Conservation (phyloP, 2,329 filamentous ascomycete genomes). For the Exophiala sp. region DNA sequence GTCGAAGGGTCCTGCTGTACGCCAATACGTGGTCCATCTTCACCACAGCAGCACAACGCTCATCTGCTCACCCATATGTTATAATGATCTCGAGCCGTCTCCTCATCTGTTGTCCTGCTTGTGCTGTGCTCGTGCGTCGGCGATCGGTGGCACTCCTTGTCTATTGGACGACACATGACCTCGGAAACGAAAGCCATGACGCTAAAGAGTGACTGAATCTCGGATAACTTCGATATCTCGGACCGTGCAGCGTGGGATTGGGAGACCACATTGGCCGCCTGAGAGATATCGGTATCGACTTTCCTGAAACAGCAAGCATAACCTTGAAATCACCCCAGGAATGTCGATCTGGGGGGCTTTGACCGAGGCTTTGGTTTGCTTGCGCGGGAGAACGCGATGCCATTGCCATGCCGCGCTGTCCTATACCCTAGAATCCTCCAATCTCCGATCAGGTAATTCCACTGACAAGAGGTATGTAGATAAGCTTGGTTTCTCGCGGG, state of each 20-base stretch:
- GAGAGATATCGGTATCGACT: neutral
- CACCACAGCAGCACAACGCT: no score
- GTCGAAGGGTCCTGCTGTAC: no score
- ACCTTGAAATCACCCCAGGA: neutral
- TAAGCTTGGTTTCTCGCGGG: neutral
- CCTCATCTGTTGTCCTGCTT: neutral
- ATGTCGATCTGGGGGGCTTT: no score
- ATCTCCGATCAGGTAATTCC: neutral
- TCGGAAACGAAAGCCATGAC: neutral
- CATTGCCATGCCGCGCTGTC: no score
- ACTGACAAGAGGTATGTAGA: neutral
- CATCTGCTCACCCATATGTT: no score
- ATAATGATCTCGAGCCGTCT: neutral
- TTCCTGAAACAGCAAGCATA: neutral
- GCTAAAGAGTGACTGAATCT: no score
- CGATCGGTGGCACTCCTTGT: neutral
- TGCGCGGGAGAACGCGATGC: no score
- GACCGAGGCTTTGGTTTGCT: no score
- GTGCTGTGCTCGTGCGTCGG: neutral
- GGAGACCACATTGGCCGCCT: neutral
- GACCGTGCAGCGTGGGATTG: no score
- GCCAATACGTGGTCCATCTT: no score
- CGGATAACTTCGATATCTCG: no score
- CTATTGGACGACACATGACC: neutral
- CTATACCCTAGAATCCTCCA: no score